Conservation (phyloP, 1,284 basidiomycete species). For the Trametes pubescens region DNA sequence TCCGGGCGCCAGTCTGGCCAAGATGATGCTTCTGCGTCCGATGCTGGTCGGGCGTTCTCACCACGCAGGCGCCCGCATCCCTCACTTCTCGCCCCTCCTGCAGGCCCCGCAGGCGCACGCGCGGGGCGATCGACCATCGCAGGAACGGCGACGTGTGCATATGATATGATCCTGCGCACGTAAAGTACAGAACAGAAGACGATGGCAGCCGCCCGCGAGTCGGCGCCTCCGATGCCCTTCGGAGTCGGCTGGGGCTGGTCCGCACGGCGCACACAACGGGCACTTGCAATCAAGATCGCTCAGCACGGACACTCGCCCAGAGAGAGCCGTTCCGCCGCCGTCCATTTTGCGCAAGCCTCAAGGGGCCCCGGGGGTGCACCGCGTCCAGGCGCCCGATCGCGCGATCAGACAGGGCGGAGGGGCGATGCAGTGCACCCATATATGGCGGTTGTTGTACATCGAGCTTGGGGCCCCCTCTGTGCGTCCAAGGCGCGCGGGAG, state of each 20-base stretch:
- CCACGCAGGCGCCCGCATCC: constrained; percentile 1
- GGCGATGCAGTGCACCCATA: constrained; percentile 21
- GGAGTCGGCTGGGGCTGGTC: too few relatives aligned
- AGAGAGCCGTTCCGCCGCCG: not conserved
- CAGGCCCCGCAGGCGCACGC: not conserved
- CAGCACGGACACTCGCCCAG: too few relatives aligned
- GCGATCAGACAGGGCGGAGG: constrained; percentile 11
- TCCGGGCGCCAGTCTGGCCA: not conserved
- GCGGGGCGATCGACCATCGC: not conserved
- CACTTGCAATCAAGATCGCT: not conserved
- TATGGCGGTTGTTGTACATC: constrained; percentile 15
- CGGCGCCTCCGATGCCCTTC: too few relatives aligned
- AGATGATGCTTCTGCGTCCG: constrained; percentile 12
- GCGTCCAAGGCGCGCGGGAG: not conserved
- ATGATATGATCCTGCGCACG: not conserved
- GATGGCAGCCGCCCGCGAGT: too few relatives aligned
- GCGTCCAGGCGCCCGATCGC: constrained; percentile 21
- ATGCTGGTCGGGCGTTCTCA: constrained; percentile 13
- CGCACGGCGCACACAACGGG: too few relatives aligned
- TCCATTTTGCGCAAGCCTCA: not conserved
- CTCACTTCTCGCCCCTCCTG: not conserved
- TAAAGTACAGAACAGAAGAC: not conserved
- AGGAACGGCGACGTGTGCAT: not conserved
- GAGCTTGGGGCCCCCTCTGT: not conserved
- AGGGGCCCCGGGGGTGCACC: constrained; percentile 5